Evolutionary conservation across 2,329 filamentous ascomycete genomes (phyloP).

Genomic region (Fusarium sp.): DNA sequence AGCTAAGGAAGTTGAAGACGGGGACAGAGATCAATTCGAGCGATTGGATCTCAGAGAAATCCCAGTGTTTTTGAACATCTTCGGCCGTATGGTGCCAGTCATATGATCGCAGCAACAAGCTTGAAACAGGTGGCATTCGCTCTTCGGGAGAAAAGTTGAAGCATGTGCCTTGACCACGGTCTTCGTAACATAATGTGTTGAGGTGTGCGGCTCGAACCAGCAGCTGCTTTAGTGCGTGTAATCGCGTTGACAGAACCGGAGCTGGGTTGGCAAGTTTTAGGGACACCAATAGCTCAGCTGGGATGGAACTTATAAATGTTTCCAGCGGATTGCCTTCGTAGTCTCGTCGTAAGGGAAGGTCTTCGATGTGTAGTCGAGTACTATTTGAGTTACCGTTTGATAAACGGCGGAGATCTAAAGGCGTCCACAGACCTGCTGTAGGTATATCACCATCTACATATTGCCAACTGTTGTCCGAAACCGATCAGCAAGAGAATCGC

Average conservation of each 20-base stretch:
- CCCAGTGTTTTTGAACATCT: constrained; percentile 60
- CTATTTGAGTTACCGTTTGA: constrained; percentile 48
- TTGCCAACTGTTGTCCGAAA: constrained; percentile 53
- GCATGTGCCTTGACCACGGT: constrained; percentile 60
- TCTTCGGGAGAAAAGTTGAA: constrained; percentile 59
- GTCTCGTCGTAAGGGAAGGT: constrained; percentile 57
- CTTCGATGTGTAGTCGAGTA: constrained; percentile 57
- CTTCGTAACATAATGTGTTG: constrained; percentile 59
- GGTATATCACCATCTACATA: constrained; percentile 53
- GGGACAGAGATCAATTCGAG: constrained; percentile 61
- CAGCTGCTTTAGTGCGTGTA: constrained; percentile 60
- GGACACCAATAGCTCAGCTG: constrained; percentile 56
- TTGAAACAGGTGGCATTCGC: constrained; percentile 58
- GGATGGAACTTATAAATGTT: constrained; percentile 56
- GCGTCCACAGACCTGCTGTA: constrained; percentile 51
- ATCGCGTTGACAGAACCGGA: constrained; percentile 57
- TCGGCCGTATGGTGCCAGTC: constrained; percentile 61
- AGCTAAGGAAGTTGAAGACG: constrained; percentile 59
- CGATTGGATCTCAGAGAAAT: constrained; percentile 59
- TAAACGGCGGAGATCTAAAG: constrained; percentile 56
- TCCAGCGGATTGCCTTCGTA: constrained; percentile 53
- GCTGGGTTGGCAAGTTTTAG: constrained; percentile 57
- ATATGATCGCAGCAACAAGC: constrained; percentile 61
- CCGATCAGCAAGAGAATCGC: constrained; percentile 25
- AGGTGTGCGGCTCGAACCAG: constrained; percentile 55